phyloP scores from a whole-genome alignment of 2,329 filamentous ascomycete genomes.

The Phaeophleospora eucalypticola region DNA sequence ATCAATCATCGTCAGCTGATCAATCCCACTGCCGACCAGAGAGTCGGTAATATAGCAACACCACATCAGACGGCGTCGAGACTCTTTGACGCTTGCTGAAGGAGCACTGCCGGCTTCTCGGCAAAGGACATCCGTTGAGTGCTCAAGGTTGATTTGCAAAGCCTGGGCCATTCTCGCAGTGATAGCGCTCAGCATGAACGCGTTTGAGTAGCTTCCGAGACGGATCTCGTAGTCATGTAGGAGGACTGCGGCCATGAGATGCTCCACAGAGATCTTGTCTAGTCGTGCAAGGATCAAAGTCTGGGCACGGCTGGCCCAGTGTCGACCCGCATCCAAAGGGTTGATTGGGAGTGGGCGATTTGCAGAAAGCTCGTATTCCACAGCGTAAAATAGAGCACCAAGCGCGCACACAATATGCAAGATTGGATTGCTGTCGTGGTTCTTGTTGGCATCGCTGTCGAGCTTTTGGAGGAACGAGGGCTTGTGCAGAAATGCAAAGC shows the following conservation, averaged over 20 bases:
- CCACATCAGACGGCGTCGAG: conserved; percentile 26
- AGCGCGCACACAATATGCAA: conserved; percentile 23
- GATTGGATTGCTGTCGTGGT: conserved; percentile 20
- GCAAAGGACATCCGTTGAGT: conserved; percentile 23
- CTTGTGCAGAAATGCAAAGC: conserved; percentile 25
- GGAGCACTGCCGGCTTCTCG: conserved; percentile 19
- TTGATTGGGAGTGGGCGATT: conserved; percentile 15
- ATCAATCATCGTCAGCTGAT: conserved; percentile 24
- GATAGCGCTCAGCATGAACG: conserved; percentile 25
- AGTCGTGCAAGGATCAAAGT: conserved; percentile 21
- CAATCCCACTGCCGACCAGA: conserved; percentile 23
- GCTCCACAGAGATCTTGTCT: conserved; percentile 23
- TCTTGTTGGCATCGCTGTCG: conserved; percentile 20
- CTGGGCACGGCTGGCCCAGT: conserved; percentile 22
- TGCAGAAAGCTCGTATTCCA: conserved; percentile 15
- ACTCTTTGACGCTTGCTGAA: conserved; percentile 24
- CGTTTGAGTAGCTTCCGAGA: conserved; percentile 23
- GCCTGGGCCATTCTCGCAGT: conserved; percentile 25
- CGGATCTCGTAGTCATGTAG: conserved; percentile 25
- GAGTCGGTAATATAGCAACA: conserved; percentile 25
- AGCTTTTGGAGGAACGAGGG: conserved; percentile 22
- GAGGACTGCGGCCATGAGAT: conserved; percentile 23
- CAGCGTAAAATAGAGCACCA: conserved; percentile 22
- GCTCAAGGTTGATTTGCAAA: conserved; percentile 24
- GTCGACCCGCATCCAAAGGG: conserved; percentile 21